Base-by-base conservation (phyloP, 2,329 filamentous ascomycete species). In the Epichloe sp. region DNA sequence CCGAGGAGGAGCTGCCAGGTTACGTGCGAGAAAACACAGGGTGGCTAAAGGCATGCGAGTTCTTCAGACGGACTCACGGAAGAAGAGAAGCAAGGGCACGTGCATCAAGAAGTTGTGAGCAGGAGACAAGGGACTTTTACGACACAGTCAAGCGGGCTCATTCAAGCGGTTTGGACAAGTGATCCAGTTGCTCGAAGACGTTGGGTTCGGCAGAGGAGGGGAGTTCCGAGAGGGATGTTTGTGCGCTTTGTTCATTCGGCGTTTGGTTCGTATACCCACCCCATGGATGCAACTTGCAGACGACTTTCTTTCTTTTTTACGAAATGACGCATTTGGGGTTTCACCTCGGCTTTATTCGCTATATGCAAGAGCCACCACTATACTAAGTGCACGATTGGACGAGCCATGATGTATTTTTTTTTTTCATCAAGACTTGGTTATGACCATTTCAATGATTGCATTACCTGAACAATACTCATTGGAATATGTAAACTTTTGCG, bases 41-140 rank as follows among this genome's bases (percentile, higher is more conserved):
- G 1, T 78, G 76, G 76, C 47, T 71, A 35, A 64, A 65, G 44
- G 71, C 69, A 3, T 67, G 63, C 19, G 61, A 58, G 14, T 70
- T 67, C 56, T 53, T 71, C 52, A 65, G 68, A 15, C 60, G 68
- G 44, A 42, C 43, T 8, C 31, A 48, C 14, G 44, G 38, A n/a
- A 31, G 47, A 15, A 31, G 41, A 43, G 15, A 19, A 17, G 12
- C 47, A 5, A 50, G 51, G 26, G 52, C 53, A 7, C 57, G 48
- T 11, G 53, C 48, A 36, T 47, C 58, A 12, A 52, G 56, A 10
- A 54, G 31, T 23, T 56, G 54, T n/a, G 55, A 55, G 42, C 50
- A 57, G 45, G 61, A 65, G 47, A 49, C 58, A 4, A 47, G 54
- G 10, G 55, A 53, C 6, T 63, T 56, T n/a, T 62, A 55, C 38